Conservation (phyloP, 1,284 basidiomycete species). For the Ganoderma boninense region DNA sequence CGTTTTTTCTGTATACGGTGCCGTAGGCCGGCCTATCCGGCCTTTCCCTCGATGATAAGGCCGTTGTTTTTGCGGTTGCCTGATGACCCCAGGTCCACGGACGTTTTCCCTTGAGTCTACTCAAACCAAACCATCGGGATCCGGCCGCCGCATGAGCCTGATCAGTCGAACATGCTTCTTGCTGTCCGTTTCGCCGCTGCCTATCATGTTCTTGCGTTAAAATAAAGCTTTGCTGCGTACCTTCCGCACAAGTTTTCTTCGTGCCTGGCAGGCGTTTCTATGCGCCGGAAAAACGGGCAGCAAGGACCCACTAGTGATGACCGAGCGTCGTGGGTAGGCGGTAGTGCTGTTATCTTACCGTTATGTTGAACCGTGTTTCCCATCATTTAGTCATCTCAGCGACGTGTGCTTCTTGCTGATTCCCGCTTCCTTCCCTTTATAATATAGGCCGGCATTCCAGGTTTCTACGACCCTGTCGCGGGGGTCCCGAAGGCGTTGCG, state of each 20-base stretch:
- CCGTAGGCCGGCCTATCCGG: slow-evolving; percentile 16
- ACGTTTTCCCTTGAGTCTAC: slow-evolving; percentile 14
- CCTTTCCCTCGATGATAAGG: slow-evolving; percentile 24
- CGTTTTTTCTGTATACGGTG: slow-evolving; percentile 6
- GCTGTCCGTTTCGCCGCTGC: slow-evolving; percentile 14
- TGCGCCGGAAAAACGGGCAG: not conserved
- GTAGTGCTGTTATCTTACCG: slow-evolving; percentile 25
- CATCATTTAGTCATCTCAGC: not conserved
- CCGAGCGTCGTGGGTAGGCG: slow-evolving; percentile 15
- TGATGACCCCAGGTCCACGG: slow-evolving; percentile 20
- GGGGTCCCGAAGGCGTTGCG: slow-evolving; percentile 71
- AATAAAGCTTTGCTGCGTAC: not conserved
- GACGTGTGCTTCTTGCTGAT: slow-evolving; percentile 5
- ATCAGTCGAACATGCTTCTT: slow-evolving; percentile 22
- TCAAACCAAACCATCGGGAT: slow-evolving; percentile 16
- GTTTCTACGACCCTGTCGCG: slow-evolving; percentile 81
- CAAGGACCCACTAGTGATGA: slow-evolving; percentile 8
- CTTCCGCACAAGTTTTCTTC: not conserved
- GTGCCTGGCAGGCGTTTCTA: slow-evolving; percentile 1
- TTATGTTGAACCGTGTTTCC: slow-evolving; percentile 2
- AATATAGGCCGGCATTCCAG: slow-evolving; percentile 68
- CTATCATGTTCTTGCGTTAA: slow-evolving; percentile 6
- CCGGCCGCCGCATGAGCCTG: slow-evolving; percentile 27
- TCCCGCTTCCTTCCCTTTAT: slow-evolving; percentile 3
- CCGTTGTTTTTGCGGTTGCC: slow-evolving; percentile 19